Conservation (phyloP, 2,329 filamentous ascomycete species). For the Fusarium caatingaense region DNA sequence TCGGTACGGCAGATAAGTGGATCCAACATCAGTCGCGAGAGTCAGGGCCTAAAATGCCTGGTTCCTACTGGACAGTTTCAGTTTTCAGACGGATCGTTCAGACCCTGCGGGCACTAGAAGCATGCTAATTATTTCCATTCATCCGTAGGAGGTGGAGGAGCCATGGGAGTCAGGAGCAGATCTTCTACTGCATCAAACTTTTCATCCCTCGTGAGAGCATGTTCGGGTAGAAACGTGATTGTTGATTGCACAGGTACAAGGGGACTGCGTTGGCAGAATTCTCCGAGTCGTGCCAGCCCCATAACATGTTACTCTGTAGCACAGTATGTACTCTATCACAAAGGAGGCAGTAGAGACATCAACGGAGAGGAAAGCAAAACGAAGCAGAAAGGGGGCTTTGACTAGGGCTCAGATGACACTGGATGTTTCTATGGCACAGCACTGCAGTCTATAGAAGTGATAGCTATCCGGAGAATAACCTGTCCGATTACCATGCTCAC, state of each 20-base stretch:
- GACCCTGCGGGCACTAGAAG: background rate
- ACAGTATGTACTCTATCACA: slow-evolving; percentile 5
- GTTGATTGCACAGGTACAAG: slow-evolving; percentile 39
- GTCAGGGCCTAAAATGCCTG: background rate
- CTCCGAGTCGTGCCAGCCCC: slow-evolving; percentile 40
- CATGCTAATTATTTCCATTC: slow-evolving; percentile 6
- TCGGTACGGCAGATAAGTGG: slow-evolving; percentile 16
- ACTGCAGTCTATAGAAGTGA: background rate
- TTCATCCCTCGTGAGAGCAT: background rate
- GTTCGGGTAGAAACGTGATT: slow-evolving; percentile 27
- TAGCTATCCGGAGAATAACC: background rate
- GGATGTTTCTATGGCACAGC: background rate
- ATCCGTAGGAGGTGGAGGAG: background rate
- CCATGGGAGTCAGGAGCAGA: background rate
- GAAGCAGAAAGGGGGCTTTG: background rate
- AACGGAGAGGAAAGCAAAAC: background rate
- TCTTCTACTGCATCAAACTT: background rate
- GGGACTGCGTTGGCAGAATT: slow-evolving; percentile 41
- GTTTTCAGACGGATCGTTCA: background rate
- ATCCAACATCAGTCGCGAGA: background rate
- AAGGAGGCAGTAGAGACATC: slow-evolving; percentile 9
- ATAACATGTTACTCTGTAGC: slow-evolving; percentile 31
- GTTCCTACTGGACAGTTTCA: background rate
- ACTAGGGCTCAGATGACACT: background rate
- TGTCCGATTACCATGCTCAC: background rate